Evolutionary conservation across 2,329 filamentous ascomycete species (phyloP), one percentile per base, ranked within the genome.

Genomic region (Pyrenochaeta sp.): DNA sequence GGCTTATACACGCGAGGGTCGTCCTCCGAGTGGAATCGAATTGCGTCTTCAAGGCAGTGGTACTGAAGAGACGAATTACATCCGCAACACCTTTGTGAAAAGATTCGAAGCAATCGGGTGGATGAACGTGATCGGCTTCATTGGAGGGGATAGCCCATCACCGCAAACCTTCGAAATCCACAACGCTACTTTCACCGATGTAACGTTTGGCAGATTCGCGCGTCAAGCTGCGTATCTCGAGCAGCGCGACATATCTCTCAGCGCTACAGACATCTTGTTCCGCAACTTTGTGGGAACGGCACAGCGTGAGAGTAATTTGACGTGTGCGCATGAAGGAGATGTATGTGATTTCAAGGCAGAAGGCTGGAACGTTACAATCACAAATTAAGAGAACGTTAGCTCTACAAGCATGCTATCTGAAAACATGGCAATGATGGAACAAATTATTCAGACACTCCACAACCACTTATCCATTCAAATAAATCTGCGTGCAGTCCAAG

Each of bases 161-260:
- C 11, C 28, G 8, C 44, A 42, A 9, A 35, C 17, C 8, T 26
- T 46, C 5, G 44, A 51, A 27, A 39, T 57, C 23, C 35, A 26
- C 7, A 57, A 57, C 42, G 44, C 42, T 3, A 54, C 51, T 6
- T 55, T 58, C 31, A 39, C 29, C 5, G 42, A 44, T 23, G 27
- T 58, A n/a, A 30, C 22, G 3, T 37, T 55, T 13, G 37, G 35
- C 5, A 37, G 30, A 7, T 26, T 32, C 18, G 47, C 39, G 7
- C 28, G 38, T 11, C 23, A 44, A 14, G 44, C 39, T 2, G 51
- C 50, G 17, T 22, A 31, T 11, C 7, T 54, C 4, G 28, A 42
- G 24, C 23, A 48, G 22, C 28, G 29, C 24, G 11, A 23, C 3
- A 21, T 26, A n/a, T 20, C n/a, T 4, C 20, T 55, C 3, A 45